phyloP scores from a whole-genome alignment of 129 eudicot species.

The Scalesia atractyloides region DNA sequence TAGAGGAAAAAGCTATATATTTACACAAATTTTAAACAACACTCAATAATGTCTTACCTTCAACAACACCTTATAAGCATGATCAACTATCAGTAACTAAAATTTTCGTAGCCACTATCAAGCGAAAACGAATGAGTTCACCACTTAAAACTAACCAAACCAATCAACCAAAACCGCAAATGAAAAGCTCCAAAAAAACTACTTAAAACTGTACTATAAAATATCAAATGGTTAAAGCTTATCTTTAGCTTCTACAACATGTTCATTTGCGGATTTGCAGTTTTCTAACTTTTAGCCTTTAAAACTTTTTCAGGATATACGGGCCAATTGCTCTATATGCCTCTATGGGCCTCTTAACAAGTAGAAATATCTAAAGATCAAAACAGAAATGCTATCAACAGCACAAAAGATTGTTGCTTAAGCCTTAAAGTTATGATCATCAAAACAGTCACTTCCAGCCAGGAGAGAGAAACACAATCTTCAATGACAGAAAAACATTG shows the following conservation, averaged over 20 bases:
- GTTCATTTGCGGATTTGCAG: background rate
- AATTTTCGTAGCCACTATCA: background rate
- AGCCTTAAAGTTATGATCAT: background rate
- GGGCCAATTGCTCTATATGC: background rate
- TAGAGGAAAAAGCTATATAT: background rate
- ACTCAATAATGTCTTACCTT: background rate
- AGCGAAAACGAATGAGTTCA: background rate
- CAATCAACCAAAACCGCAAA: background rate
- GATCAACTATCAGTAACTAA: background rate
- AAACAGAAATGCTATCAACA: background rate
- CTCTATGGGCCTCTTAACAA: background rate
- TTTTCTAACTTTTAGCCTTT: background rate
- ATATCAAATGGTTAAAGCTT: constrained; percentile 14
- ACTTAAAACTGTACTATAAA: background rate
- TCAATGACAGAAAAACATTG: background rate
- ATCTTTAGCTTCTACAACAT: background rate
- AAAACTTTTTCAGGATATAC: background rate
- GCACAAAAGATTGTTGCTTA: background rate
- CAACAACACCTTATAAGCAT: constrained; percentile 6
- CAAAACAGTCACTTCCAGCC: constrained; percentile 2
- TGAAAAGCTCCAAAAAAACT: background rate
- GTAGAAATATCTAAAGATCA: background rate
- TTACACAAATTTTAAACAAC: background rate
- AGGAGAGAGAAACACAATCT: background rate
- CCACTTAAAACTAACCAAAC: constrained; percentile 2